Evolutionary conservation across 768 basidiomycete genomes (phyloP), one percentile per base, ranked within the genome.

Genomic region (Macrocybe gigantea): DNA sequence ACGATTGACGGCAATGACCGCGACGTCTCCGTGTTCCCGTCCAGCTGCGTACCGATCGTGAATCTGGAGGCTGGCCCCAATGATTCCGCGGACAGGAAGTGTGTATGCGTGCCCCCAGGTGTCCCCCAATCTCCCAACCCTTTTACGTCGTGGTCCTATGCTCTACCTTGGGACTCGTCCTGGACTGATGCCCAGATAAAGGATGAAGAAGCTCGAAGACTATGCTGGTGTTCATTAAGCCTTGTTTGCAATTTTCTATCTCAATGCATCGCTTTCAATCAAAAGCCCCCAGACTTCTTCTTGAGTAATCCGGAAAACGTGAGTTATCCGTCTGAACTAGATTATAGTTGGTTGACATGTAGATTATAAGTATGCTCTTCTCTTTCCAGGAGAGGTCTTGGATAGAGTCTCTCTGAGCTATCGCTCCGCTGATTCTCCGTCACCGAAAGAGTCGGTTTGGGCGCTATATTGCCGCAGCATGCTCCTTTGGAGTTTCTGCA

Each of bases 401-500:
- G 79, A 82, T 56, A 77, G 79, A 44, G 58, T 64, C 13, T 67
- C 76, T 5, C 65, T 63, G 13, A 56, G 58, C 33, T 71, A 68
- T 48, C 64, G 67, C 37, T 64, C 68, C 15, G 65, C 65, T 45
- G 67, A 71, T 47, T 64, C 67, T 32, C 73, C 72, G 33, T 82
- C 82, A 12, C 74, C 82, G 11, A 90, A 88, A 60, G 85, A 90
- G 52, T 82, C 83, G 11, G 74, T 91, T 1, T 90, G 88, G 88
- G 88, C 85, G 0, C 68, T 91, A 29, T 88, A 88, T 56, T 88
- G 86, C 64, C 80, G 88, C 33, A 80, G 80, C 59, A 85, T 90
- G 83, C 73, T 91, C 7, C 69, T 90, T 3, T 91, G 87, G 86
- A 85, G 79, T 56, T 83, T 81, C 58, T 82, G 79, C 53, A 72